Evolutionary conservation across 805 yeast genomes (phyloP).

Genomic region (Yamadazyma laniorum): DNA sequence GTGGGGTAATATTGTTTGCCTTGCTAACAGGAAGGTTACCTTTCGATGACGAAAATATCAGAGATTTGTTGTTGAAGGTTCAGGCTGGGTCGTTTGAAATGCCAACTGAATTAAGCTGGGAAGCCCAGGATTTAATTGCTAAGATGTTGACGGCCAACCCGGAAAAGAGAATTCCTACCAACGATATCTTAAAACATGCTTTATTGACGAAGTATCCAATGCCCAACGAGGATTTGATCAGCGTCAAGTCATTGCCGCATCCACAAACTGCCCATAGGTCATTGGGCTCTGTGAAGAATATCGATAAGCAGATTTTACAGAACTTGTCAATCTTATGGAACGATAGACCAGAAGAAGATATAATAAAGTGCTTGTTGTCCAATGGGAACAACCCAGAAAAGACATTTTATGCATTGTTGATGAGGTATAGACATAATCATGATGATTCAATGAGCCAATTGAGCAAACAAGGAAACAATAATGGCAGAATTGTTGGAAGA

Average conservation of each 20-base stretch:
- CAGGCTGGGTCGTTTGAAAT: slow-evolving; percentile 73
- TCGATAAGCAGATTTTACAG: slow-evolving; percentile 52
- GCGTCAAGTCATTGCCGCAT: slow-evolving; percentile 50
- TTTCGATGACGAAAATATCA: slow-evolving; percentile 78
- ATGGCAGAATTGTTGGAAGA: slow-evolving; percentile 12
- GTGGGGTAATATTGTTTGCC: slow-evolving; percentile 81
- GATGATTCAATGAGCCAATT: slow-evolving; percentile 19
- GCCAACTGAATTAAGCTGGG: slow-evolving; percentile 61
- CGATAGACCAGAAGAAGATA: slow-evolving; percentile 46
- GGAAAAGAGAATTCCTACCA: slow-evolving; percentile 63
- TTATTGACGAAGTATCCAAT: slow-evolving; percentile 52
- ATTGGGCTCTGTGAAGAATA: slow-evolving; percentile 45
- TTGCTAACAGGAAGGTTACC: slow-evolving; percentile 78
- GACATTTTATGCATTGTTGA: slow-evolving; percentile 45
- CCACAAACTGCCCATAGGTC: slow-evolving; percentile 54
- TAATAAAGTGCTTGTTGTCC: slow-evolving; percentile 33
- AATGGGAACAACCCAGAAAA: slow-evolving; percentile 45
- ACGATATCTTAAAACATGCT: slow-evolving; percentile 59
- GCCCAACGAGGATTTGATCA: slow-evolving; percentile 43
- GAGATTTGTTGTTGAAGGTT: slow-evolving; percentile 67
- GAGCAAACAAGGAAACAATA: slow-evolving; percentile 12
- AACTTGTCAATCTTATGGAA: slow-evolving; percentile 60
- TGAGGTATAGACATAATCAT: slow-evolving; percentile 44
- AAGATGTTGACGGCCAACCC: slow-evolving; percentile 73
- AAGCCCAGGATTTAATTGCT: slow-evolving; percentile 65